A percentile compares a stretch with the other conserved stretches of the same genome.
Evolutionary conservation across 2,329 filamentous ascomycete species (phyloP).

Genomic region (Cercospora berteroae): DNA sequence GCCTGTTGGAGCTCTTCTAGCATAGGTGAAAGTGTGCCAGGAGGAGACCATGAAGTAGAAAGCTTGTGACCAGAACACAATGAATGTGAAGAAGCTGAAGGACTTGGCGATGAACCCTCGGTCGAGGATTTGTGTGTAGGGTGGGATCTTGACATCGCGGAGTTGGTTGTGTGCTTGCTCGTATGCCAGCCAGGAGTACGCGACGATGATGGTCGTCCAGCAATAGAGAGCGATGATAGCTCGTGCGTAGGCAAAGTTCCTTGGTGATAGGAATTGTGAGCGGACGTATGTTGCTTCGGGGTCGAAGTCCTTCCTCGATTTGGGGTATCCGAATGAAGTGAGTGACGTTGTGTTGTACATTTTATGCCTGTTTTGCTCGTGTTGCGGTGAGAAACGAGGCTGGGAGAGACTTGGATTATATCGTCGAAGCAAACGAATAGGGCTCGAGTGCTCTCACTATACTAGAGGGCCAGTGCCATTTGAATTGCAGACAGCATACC

Average conservation of each 20-base stretch:
- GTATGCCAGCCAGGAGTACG: constrained; percentile 17
- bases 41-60: constrained; percentile 20
- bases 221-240: constrained; percentile 16
- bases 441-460: neutral
- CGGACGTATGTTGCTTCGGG: constrained; percentile 8
- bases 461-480: neutral
- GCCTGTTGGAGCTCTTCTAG: neutral
- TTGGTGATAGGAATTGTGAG: constrained; percentile 15
- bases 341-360: constrained; percentile 11
- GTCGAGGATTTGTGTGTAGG: constrained; percentile 12
- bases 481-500: neutral
- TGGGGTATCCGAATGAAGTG: neutral
- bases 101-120: constrained; percentile 15
- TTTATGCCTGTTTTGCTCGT: neutral
- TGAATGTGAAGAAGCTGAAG: constrained; percentile 23
- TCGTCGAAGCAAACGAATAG: neutral
- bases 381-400: neutral
- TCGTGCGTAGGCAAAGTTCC: constrained; percentile 6
- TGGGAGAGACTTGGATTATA: neutral
- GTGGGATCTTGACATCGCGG: constrained; percentile 14
- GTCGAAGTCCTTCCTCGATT: constrained; percentile 9
- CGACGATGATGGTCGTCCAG: constrained; percentile 21
- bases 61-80: constrained; percentile 19
- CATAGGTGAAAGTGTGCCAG: constrained; percentile 18
- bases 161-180: constrained; percentile 9